phyloP scores from a whole-genome alignment of 371 early-diverging fungal genomes.

The Saksenaea vasiformis region DNA sequence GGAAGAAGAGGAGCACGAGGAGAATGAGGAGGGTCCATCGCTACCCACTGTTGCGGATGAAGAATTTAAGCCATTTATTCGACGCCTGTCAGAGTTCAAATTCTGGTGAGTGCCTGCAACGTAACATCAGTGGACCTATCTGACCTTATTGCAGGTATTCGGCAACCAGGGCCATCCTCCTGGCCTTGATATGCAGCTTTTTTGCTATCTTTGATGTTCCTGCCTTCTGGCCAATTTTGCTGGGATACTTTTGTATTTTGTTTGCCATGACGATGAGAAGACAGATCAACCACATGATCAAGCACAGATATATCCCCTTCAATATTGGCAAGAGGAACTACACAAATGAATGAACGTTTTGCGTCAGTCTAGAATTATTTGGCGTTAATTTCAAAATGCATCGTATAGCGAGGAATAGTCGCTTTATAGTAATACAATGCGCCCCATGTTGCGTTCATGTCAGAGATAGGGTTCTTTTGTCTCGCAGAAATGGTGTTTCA shows the following conservation, averaged over 20 bases:
- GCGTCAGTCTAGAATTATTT: too few species aligned
- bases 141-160: constrained; percentile 59
- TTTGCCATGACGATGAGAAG: constrained; percentile 94
- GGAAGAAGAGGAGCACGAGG: not conserved
- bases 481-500: too few species aligned
- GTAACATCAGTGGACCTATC: not conserved
- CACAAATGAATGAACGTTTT: too few species aligned
- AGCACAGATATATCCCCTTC: constrained; percentile 98
- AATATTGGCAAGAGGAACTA: constrained; percentile 93
- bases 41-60: not conserved
- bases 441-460: too few species aligned
- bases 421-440: too few species aligned
- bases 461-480: too few species aligned
- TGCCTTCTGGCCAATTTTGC: constrained; percentile 93
- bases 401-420: too few species aligned
- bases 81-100: not conserved
- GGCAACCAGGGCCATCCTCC: constrained; percentile 78
- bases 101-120: not conserved
- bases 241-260: constrained; percentile 95
- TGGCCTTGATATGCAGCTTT: constrained; percentile 84
- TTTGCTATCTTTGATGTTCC: constrained; percentile 94
- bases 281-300: constrained; percentile 98
- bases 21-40: not conserved
- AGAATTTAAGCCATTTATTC: not conserved
- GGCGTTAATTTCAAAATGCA: too few species aligned